Evolutionary conservation across 2,329 filamentous ascomycete species (phyloP), one percentile per base, ranked within the genome.

Genomic region (Cladosporium colombiae): DNA sequence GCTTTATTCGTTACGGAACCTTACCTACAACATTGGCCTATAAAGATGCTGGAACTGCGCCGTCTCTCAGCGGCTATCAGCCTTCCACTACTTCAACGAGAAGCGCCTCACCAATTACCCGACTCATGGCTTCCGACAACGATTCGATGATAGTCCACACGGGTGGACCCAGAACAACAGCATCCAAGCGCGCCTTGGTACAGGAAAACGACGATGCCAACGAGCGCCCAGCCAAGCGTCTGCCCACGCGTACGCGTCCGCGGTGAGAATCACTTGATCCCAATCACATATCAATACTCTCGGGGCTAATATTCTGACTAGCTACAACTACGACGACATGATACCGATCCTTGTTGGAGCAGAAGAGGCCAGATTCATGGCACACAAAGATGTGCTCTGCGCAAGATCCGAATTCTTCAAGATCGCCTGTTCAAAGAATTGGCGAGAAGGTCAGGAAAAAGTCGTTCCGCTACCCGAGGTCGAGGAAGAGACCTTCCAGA

Each of bases 391-490:
- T 16, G 37, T 53, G 7, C 14, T 68, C 18, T 55, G 53, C 14
- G 13, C 56, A 14, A 25, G 49, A 10, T 69, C 66, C 10, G n/a
- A 59, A 5, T 70, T 70, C 65, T 70, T 70, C 66, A 27, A 52
- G 3, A 56, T 56, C 8, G 66, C 55, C 1, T 62, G 62, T 31
- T 53, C 57, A 14, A 8, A 44, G 1, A 33, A 31, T 8, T 69
- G 67, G 67, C 25, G 27, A 14, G 61, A 69, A 29, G 57, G 40
- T 23, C 37, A 65, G 35, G 62, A 68, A 16, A 66, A 63, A 33
- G 29, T 65, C 35, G 25, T 71, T 21, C 65, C 59, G 5, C 31
- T 71, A 16, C 67, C 67, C 3, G 35, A 67, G 3, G 33, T 10
- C 14, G 4, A 44, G 27, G 6, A 21, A 13, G 31, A 44, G 56